A percentile compares a stretch with the other conserved stretches of the same genome.
Conservation (phyloP, 352 stramenopile genomes). For the Peronospora belbahrii region DNA sequence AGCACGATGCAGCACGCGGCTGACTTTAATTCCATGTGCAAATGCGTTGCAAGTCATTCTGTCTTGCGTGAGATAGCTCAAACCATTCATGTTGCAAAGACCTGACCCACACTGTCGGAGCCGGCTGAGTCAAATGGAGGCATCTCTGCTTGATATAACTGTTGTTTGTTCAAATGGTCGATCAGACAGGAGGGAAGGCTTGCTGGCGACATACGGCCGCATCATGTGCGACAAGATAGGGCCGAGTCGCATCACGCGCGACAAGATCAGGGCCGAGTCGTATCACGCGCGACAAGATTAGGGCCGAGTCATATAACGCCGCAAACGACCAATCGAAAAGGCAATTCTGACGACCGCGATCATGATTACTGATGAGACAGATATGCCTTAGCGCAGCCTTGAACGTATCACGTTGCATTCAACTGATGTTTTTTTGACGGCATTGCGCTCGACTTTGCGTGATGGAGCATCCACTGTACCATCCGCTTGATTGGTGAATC, state of each 20-base stretch:
- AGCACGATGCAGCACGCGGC: too few relatives aligned
- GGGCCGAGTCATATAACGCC: neutral
- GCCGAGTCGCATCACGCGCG: neutral
- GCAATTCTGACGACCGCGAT: neutral
- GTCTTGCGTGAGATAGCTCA: too few relatives aligned
- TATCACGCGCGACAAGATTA: neutral
- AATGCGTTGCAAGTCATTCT: too few relatives aligned
- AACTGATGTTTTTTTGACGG: constrained; percentile 8
- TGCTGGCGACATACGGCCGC: neutral
- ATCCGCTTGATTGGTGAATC: neutral
- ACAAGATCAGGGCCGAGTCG: too few relatives aligned
- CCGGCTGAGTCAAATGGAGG: neutral
- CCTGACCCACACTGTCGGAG: too few relatives aligned
- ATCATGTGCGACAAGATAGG: neutral
- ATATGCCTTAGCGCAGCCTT: neutral
- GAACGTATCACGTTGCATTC: neutral
- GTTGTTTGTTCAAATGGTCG: too few relatives aligned
- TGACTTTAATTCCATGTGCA: too few relatives aligned
- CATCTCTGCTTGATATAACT: neutral
- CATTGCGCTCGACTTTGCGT: neutral
- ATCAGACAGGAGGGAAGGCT: too few relatives aligned
- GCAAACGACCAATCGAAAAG: neutral
- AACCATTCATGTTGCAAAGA: too few relatives aligned
- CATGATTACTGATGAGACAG: neutral
- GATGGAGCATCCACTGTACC: neutral